phyloP scores from a whole-genome alignment of 2,329 filamentous ascomycete species.

The Conoideocrella luteorostrata region DNA sequence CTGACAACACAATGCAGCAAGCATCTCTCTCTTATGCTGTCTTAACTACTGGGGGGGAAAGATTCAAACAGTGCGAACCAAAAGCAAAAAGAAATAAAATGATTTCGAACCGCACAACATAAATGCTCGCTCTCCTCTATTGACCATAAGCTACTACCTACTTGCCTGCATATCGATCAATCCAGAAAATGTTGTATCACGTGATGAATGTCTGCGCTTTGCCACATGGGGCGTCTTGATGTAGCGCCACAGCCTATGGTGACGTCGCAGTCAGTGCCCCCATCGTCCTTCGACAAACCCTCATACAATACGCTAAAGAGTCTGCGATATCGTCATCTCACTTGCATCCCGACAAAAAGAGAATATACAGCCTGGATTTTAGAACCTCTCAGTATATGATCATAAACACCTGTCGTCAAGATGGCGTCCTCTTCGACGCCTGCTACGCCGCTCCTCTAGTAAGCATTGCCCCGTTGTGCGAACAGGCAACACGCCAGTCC shows the following conservation, averaged over 20 bases:
- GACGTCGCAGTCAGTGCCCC: conserved; percentile 1
- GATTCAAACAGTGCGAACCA: too few relatives aligned
- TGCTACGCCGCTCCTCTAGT: conserved; percentile 68
- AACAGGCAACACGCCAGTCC: too few relatives aligned
- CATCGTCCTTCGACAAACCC: neutral
- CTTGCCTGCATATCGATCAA: neutral
- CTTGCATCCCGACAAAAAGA: too few relatives aligned
- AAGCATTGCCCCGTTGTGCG: too few relatives aligned
- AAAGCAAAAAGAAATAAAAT: neutral
- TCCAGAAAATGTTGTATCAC: neutral
- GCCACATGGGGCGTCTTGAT: neutral
- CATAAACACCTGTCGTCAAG: too few relatives aligned
- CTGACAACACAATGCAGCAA: neutral
- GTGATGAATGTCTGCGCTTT: conserved; percentile 1
- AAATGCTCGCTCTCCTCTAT: neutral
- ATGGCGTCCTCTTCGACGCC: conserved; percentile 69
- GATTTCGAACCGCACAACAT: too few relatives aligned
- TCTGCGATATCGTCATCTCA: neutral
- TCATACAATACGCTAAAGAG: neutral
- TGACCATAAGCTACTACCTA: too few relatives aligned
- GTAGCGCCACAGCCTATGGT: neutral
- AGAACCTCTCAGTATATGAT: too few relatives aligned
- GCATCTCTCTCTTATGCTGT: conserved; percentile 9
- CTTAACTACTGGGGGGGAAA: too few relatives aligned
- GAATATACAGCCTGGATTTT: too few relatives aligned